Base-by-base conservation (phyloP, 176 grass and related monocot genomes). In the Oryza officinalis region DNA sequence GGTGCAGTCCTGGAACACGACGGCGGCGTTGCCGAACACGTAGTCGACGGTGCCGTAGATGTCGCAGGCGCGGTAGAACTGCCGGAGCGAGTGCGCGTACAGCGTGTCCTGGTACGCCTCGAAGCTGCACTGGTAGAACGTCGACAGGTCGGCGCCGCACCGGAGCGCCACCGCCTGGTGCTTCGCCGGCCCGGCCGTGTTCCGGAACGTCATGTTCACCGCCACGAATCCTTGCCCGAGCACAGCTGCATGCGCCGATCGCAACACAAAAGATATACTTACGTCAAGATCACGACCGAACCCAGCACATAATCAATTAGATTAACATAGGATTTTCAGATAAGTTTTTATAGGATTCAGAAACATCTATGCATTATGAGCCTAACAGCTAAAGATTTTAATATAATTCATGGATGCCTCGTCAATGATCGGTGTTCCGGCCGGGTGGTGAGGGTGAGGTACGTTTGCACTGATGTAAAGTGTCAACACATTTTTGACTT, bases 41-140 rank as follows among this genome's bases (percentile, higher is more conserved):
- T 90, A 98, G 86, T 98, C 96, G 8, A 98, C 93, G 0, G 96
- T 98, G 80, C 96, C 96, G 83, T 98, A 95, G 72, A 98, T 60
- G 91, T 98, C 96, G 77, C 96, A 98, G 1, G 80, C 83, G 10
- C 93, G 89, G 91, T 95, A 98, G 92, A 98, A 98, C 80, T 98
- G 93, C 3, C 93, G 76, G 76, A 95, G 85, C 10, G 96, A 98
- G 83, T 98, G 96, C 10, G 96, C 52, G 87, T 98, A 98, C 18
- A 98, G 91, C 30, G 96, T 98, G 89, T 98, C 96, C 83, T 98
- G 96, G 75, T 98, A 98, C 37, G 89, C 93, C 79, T 98, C 96
- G 78, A 95, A 90, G 92, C 96, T 98, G 91, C 96, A 98, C 79
- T 28, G 80, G 93, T 98, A 95, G 91, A 98, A 98, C 44, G 91